Base-by-base conservation (phyloP, 257 asterid species). In the Schizonepeta tenuifolia region DNA sequence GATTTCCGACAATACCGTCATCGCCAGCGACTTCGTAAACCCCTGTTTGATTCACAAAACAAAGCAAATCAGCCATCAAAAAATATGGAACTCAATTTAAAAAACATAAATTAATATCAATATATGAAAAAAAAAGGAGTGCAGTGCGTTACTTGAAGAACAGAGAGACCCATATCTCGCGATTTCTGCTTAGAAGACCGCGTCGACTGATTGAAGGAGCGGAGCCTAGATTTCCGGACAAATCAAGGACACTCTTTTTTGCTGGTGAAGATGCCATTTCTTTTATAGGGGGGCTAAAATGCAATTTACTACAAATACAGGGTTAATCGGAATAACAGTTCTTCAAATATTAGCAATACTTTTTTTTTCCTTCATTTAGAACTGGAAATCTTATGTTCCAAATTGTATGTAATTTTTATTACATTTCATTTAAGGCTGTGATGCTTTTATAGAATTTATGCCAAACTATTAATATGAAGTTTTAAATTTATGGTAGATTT, bases 1-100 rank as follows among this genome's bases (percentile, higher is more conserved):
- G 79, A 92, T 90, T 89, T 92, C 98, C 15, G 97, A 92, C 11
- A 92, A 75, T 64, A 92, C 89, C 12, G 96, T 92, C 98, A 92
- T 92, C 67, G 97, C 98, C 80, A 92, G 79, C 41, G 97, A 92
- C 94, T 92, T 92, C 56, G 96, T 84, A 64, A 92, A 92, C 5
- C 96, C 98, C 98, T 90, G 36, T 12, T n/a, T 9, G 33, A 74
- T 73, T 41, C 44, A 73, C 69, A 66, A 56, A 74, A 65, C 1
- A 24, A 12, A 61, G 12, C 21, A 67, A 35, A 24, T 60, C 1
- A 73, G 61, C 47, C 76, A 46, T 13, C 26, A 67, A 60, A 70
- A 35, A 14, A 18, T 44, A 57, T 15, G 9, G 65, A 65, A 69
- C 17, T 18, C 62, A 33, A 22, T 8, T 6, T 4, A 67, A 36